Evolutionary conservation across 2,329 filamentous ascomycete species (phyloP).

Genomic region (Aspergillus niger): DNA sequence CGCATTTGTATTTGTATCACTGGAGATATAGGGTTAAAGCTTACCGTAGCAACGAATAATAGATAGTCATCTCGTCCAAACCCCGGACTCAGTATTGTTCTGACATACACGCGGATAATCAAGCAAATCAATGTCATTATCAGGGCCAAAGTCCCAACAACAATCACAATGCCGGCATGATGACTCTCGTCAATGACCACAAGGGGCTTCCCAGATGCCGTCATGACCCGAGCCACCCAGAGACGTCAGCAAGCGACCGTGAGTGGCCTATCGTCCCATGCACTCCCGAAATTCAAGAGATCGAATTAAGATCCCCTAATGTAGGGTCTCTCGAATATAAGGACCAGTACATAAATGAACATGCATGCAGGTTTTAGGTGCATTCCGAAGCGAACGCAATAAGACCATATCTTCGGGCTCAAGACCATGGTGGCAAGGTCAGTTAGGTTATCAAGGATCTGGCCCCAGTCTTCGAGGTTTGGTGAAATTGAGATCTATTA

Average conservation of each 20-base stretch:
- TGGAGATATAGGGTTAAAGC: background rate
- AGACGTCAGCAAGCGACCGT: background rate
- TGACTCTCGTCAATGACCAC: constrained; percentile 3
- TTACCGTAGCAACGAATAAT: constrained; percentile 1
- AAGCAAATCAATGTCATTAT: constrained; percentile 5
- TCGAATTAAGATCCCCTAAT: background rate
- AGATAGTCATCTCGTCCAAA: constrained; percentile 4
- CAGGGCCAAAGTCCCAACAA: background rate
- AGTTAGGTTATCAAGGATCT: background rate
- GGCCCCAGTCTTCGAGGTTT: background rate
- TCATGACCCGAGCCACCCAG: background rate
- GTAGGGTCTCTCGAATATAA: background rate
- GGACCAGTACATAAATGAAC: background rate
- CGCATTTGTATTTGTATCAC: rapidly evolving
- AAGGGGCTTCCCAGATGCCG: background rate
- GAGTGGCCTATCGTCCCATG: background rate
- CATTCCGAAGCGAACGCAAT: background rate
- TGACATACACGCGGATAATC: constrained; percentile 5
- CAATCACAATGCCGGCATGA: background rate
- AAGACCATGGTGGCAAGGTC: background rate
- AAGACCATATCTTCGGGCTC: background rate
- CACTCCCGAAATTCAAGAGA: background rate
- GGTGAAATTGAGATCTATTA: background rate
- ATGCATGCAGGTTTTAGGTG: background rate
- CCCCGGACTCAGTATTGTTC: constrained; percentile 1